Percentiles rank a stretch among this genome's conserved stretches.
Evolutionary conservation across 768 basidiomycete genomes (phyloP).

Genomic region (Kwoniella dejecticola): DNA sequence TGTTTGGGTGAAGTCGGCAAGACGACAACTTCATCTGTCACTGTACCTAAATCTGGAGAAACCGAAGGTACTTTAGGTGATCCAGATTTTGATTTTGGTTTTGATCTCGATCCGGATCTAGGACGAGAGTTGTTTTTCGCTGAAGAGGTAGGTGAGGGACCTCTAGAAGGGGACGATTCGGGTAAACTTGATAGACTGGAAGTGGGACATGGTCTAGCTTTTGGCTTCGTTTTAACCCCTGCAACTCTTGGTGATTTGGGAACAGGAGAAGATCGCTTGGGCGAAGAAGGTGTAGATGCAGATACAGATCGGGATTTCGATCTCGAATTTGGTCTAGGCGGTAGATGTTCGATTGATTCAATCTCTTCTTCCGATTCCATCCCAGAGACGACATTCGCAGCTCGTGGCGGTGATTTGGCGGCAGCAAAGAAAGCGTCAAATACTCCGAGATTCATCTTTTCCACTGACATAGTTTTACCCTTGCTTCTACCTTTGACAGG

Average conservation of each 20-base stretch:
- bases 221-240: conserved; percentile 3
- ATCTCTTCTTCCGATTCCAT: conserved; percentile 16
- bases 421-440: conserved; percentile 25
- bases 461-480: not conserved
- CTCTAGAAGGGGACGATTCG: conserved; percentile 3
- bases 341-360: conserved; percentile 18
- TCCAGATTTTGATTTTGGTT: not conserved
- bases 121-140: not conserved
- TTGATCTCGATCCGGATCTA: conserved; percentile 4
- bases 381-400: not conserved
- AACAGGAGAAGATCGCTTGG: not conserved
- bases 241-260: not conserved
- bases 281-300: not conserved
- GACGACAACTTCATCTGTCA: too few species aligned
- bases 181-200: conserved; percentile 14
- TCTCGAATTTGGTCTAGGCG: not conserved
- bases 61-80: not conserved
- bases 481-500: not conserved
- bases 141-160: conserved; percentile 1
- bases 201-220: conserved; percentile 11
- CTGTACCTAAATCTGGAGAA: too few species aligned
- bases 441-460: conserved; percentile 9
- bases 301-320: conserved; percentile 13
- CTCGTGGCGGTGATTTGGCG: not conserved
- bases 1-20: too few species aligned